phyloP scores from a whole-genome alignment of 2,329 filamentous ascomycete species.

The Elsinoe batatas region DNA sequence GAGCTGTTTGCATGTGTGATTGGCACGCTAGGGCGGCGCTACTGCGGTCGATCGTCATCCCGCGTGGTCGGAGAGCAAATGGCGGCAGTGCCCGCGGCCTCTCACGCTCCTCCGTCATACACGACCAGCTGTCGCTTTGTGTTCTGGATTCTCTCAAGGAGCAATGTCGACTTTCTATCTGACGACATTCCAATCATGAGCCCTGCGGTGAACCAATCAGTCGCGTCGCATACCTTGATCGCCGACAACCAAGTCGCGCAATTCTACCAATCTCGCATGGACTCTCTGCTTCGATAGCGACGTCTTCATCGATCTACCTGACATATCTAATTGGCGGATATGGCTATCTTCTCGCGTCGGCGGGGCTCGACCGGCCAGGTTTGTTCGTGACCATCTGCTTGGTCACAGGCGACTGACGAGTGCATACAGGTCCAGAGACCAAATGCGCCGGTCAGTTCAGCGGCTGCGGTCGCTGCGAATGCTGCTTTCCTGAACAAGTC shows the following conservation, averaged over 20 bases:
- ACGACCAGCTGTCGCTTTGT: not conserved
- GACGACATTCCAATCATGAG: slow-evolving; percentile 5
- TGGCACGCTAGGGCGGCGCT: not conserved
- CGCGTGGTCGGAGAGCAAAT: not conserved
- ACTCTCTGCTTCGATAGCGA: not conserved
- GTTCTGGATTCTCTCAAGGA: not conserved
- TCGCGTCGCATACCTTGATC: slow-evolving; percentile 9
- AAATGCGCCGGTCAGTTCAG: slow-evolving; percentile 53
- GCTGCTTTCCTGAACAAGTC: slow-evolving; percentile 67
- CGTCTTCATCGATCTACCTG: not conserved
- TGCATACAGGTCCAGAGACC: not conserved
- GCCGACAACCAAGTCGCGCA: slow-evolving; percentile 1
- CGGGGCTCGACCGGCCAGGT: slow-evolving; percentile 21
- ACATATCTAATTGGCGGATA: not conserved
- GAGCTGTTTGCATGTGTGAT: not conserved
- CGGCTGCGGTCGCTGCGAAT: slow-evolving; percentile 61
- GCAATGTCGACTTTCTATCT: not conserved
- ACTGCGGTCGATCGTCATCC: not conserved
- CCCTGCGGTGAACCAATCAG: slow-evolving; percentile 2
- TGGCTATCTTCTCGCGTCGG: slow-evolving; percentile 23
- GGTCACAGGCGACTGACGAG: not conserved
- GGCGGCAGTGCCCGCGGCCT: not conserved
- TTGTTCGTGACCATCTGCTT: slow-evolving; percentile 22
- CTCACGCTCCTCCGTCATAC: not conserved
- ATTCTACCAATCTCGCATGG: not conserved